Conservation (phyloP, 2,329 filamentous ascomycete genomes). For the Calonectria hawksworthii region DNA sequence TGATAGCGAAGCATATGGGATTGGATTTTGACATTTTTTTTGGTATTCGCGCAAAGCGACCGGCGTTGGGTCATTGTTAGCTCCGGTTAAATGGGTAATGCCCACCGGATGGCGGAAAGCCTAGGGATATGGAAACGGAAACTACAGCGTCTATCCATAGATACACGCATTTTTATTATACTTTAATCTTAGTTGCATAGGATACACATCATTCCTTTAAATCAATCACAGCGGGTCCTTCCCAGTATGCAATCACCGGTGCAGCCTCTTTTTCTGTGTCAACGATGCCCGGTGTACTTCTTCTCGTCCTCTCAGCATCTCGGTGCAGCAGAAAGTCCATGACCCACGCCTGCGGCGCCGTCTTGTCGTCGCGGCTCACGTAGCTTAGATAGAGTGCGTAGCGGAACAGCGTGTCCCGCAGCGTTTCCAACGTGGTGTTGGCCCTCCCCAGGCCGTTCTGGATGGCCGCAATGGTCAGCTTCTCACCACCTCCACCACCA, state of each 20-base stretch:
- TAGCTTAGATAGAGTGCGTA: slow-evolving; percentile 55
- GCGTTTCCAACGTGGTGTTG: slow-evolving; percentile 39
- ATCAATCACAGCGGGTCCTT: neutral
- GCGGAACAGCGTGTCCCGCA: slow-evolving; percentile 50
- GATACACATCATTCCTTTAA: slow-evolving; percentile 21
- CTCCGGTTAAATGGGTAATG: slow-evolving; percentile 9
- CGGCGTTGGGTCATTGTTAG: slow-evolving; percentile 21
- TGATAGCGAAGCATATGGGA: slow-evolving; percentile 22
- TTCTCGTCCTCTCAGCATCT: neutral
- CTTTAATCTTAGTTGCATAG: slow-evolving; percentile 23
- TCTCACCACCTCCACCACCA: slow-evolving; percentile 2
- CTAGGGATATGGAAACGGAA: slow-evolving; percentile 1
- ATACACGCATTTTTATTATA: slow-evolving; percentile 18
- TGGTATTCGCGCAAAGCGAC: slow-evolving; percentile 15
- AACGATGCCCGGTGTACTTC: neutral
- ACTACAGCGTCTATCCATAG: slow-evolving; percentile 22
- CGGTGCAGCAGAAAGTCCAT: slow-evolving; percentile 40
- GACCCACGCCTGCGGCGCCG: slow-evolving; percentile 51
- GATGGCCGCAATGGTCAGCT: slow-evolving; percentile 31
- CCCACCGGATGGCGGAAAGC: slow-evolving; percentile 5
- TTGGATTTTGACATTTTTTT: slow-evolving; percentile 4
- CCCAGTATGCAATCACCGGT: slow-evolving; percentile 11
- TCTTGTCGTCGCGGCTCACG: slow-evolving; percentile 38
- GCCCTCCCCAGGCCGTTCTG: slow-evolving; percentile 39
- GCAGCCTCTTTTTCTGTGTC: neutral